phyloP scores from a whole-genome alignment of 169 alveolate species.

The Sarcocystis neurona region DNA sequence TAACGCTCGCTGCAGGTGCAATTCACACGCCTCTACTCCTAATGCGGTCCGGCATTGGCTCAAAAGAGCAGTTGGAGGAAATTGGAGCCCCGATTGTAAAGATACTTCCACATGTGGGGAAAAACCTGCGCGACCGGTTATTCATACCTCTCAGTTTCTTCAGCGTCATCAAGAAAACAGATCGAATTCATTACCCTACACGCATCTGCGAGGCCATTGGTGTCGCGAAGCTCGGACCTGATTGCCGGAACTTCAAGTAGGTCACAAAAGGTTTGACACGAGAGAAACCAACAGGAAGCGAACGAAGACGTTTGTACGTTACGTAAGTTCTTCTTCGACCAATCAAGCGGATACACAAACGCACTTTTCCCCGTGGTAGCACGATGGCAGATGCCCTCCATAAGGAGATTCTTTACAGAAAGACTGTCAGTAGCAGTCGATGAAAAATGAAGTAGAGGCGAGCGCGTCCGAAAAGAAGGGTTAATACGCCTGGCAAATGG shows the following conservation, averaged over 20 bases:
- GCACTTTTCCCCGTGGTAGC: no score
- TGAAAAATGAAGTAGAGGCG: no score
- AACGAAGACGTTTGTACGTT: not conserved
- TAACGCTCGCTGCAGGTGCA: conserved; percentile 71
- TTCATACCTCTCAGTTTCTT: conserved; percentile 68
- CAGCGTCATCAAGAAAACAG: conserved; percentile 32
- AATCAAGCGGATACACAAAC: no score
- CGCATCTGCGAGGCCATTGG: conserved; percentile 40
- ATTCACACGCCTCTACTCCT: conserved; percentile 70
- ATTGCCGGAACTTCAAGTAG: conserved; percentile 35
- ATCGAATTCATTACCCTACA: conserved; percentile 46
- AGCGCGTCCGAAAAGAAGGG: no score
- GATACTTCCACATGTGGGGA: conserved; percentile 66
- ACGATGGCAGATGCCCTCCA: no score
- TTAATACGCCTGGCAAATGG: no score
- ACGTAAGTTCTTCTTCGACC: no score
- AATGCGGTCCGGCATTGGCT: conserved; percentile 70
- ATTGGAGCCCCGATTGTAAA: not conserved
- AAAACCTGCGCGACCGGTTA: conserved; percentile 67
- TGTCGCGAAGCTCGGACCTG: conserved; percentile 30
- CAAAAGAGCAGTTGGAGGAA: conserved; percentile 54
- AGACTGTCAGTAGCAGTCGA: no score
- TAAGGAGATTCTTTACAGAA: no score
- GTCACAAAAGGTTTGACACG: not conserved
- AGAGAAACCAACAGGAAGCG: not conserved